Conservation (phyloP, 257 asterid species). For the Salvia miltiorrhiza region DNA sequence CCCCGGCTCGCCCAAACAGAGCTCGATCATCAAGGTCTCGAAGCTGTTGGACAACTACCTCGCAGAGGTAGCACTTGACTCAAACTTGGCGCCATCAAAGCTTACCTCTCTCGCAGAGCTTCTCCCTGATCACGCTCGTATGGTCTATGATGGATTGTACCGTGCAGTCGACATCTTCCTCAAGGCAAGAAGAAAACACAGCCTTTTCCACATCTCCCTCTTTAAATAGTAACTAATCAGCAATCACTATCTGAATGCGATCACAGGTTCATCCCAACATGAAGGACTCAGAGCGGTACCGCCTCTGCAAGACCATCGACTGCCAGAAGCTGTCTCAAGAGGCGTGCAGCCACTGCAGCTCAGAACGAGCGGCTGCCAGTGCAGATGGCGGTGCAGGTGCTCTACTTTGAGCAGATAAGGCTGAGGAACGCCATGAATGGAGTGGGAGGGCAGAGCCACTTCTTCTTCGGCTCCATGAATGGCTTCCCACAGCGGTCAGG, state of each 20-base stretch:
- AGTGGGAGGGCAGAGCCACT: constrained; percentile 60
- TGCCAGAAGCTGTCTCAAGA: constrained; percentile 87
- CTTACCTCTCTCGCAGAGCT: constrained; percentile 68
- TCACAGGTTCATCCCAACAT: constrained; percentile 91
- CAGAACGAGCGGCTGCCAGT: constrained; percentile 93
- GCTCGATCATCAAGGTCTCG: constrained; percentile 82
- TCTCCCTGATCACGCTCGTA: constrained; percentile 90
- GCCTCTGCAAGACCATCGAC: constrained; percentile 84
- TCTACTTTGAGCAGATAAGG: constrained; percentile 90
- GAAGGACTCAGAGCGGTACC: constrained; percentile 79
- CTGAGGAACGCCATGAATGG: constrained; percentile 93
- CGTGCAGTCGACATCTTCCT: constrained; percentile 89
- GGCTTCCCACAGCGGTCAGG: constrained; percentile 75
- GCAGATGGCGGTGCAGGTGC: constrained; percentile 94
- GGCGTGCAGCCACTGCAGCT: constrained; percentile 99
- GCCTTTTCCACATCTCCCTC: no score
- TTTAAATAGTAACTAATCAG: no score
- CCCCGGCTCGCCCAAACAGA: constrained; percentile 91
- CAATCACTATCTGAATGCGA: neutral
- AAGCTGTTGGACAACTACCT: constrained; percentile 75
- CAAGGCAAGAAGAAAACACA: constrained; percentile 49
- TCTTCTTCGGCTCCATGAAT: constrained; percentile 60
- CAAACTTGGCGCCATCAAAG: constrained; percentile 67
- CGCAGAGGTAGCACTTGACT: constrained; percentile 77
- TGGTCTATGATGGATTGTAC: constrained; percentile 70